These are phyloP conservation scores for Prunus armeniaca DNA, from an alignment of 306 rosid species.

Conservation along the genomic window DNA sequence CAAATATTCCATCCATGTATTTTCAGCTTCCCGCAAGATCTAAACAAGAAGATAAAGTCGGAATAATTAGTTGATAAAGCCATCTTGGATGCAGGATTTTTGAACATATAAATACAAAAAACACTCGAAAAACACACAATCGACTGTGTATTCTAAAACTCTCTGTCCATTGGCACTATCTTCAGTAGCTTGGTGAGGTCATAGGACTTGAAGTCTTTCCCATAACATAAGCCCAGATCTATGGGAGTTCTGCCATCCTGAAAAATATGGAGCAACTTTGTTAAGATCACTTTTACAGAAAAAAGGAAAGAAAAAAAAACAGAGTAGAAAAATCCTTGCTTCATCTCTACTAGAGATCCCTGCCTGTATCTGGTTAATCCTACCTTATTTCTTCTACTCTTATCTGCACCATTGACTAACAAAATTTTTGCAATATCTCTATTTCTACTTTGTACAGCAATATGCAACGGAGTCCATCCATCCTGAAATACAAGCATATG, in stretches of 20 bases:
- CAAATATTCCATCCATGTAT: neutral
- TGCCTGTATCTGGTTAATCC: conserved; percentile 1
- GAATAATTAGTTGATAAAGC: neutral
- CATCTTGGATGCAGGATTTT: conserved; percentile 17
- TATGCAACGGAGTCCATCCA: conserved; percentile 93
- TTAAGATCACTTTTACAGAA: neutral
- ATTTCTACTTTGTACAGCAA: conserved; percentile 84
- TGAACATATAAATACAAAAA: neutral
- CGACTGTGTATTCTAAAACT: conserved; percentile 29
- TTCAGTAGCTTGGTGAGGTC: conserved; percentile 78
- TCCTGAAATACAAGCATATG: conserved; percentile 43
- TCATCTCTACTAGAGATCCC: neutral
- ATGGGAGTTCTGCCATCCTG: conserved; percentile 87
- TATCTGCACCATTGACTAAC: conserved; percentile 82
- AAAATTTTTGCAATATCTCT: conserved; percentile 78
- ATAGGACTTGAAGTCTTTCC: conserved; percentile 81
- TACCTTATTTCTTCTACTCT: conserved; percentile 74
- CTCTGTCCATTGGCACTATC: conserved; percentile 42
- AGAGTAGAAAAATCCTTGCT: neutral
- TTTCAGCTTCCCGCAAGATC: neutral
- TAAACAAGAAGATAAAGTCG: neutral
- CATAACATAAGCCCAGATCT: conserved; percentile 80
- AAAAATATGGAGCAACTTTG: conserved; percentile 24
- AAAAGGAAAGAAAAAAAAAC: neutral
- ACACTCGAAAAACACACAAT: conserved; percentile 6